Evolutionary conservation across 352 stramenopile genomes (phyloP), one percentile per base, ranked within the genome.

Genomic region (Phytophthora crassamura): DNA sequence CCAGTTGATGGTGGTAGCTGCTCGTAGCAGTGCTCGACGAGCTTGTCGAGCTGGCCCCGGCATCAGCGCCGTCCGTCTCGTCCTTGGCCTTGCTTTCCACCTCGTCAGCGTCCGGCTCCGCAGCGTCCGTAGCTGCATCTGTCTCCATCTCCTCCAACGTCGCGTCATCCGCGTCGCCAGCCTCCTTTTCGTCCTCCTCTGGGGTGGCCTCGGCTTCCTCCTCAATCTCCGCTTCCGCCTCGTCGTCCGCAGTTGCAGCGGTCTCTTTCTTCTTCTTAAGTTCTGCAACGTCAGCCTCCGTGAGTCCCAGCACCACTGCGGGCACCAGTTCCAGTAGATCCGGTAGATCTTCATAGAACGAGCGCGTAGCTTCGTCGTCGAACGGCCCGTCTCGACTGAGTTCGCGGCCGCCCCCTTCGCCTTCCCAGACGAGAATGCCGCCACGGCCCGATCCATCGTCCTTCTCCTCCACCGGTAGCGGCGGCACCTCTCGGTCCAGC

Each of bases 271-370:
- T 92, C 68, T 93, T 91, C 66, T 90, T 89, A 18, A 98, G 69
- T 82, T 97, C 75, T 28, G 74, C 66, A 42, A 87, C 78, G 88
- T 98, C 76, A 60, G 78, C 88, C 46, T 97, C 90, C 25, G 93
- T 97, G 5, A 97, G 78, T 8, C 92, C 95, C 10, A 98, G 82
- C 39, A 99, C 90, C 7, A 98, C 94, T 0, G 95, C 90, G 22
- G 97, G 97, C 40, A 99, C 93, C 4, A 97, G 89, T 40, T 96
- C 93, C 8, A 99, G 77, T 30, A 99, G 76, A 69, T 99, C 94
- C 11, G 97, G 97, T 52, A 99, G 69, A 72, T 99, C 96, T 74
- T 98, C 93, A 68, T 99, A 99, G 81, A 99, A 99, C 5, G 84
- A 88, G 3, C 95, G 88, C 34, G 92, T 98, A 51, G 98, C 95